A percentile compares a stretch with the other conserved stretches of the same genome.
These are phyloP conservation scores for Deuterostichococcus epilithicus DNA, from an alignment of 139 green algal genomes.

Conservation along the genomic window DNA sequence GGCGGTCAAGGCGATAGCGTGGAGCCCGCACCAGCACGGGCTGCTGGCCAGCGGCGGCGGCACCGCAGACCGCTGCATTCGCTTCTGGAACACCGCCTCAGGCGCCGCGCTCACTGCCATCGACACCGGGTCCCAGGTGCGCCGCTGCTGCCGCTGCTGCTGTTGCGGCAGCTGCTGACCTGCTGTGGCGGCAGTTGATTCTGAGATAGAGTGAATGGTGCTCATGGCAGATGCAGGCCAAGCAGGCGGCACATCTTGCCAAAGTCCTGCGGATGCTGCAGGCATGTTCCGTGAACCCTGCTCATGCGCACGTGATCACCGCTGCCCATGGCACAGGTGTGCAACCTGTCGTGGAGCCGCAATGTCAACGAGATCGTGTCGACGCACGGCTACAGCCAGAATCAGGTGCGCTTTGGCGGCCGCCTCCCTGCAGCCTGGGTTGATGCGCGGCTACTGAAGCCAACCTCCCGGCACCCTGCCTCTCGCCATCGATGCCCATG, in stretches of 20 bases:
- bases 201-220: not conserved
- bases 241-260: no score
- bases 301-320: not conserved
- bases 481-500: no score
- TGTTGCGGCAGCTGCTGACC: not conserved
- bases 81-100: constrained; percentile 94
- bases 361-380: constrained; percentile 97
- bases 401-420: no score
- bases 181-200: not conserved
- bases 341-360: constrained; percentile 93
- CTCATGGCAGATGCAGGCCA: no score
- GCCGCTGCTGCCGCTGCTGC: no score
- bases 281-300: no score
- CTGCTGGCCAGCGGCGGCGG: constrained; percentile 91
- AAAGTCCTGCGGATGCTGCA: no score
- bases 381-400: constrained; percentile 97
- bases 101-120: constrained; percentile 65
- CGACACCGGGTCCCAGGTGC: constrained; percentile 79
- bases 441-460: no score
- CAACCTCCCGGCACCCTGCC: no score
- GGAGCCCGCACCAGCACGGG: constrained; percentile 95
- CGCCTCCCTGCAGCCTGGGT: no score
- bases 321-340: constrained; percentile 63
- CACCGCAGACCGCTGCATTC: constrained; percentile 92
- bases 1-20: constrained; percentile 94